Evolutionary conservation across 164 flowering plant species (phyloP).

Genomic region (Nymphaea colorata): DNA sequence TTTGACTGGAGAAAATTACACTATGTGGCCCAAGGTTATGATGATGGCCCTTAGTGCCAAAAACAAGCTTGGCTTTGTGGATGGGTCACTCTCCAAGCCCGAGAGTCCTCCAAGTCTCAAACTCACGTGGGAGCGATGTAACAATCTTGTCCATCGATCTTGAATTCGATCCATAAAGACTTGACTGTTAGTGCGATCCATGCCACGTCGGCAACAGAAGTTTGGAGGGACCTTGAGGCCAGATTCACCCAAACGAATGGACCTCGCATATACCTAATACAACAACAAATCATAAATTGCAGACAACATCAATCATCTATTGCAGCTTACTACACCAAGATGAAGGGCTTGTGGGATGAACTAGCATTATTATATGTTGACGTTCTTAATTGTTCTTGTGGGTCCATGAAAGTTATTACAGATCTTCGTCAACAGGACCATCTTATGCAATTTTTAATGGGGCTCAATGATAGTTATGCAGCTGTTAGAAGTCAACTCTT

Average conservation of each 20-base stretch:
- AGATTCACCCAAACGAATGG: constrained; percentile 9
- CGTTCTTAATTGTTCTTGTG: constrained; percentile 2
- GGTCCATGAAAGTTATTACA: background rate
- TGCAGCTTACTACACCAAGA: constrained; percentile 7
- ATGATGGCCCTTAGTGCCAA: background rate
- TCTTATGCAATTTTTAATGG: too few species aligned
- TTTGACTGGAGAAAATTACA: background rate
- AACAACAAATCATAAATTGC: constrained; percentile 4
- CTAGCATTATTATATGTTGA: background rate
- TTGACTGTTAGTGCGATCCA: constrained; percentile 3
- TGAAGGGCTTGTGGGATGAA: constrained; percentile 13
- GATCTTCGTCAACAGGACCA: too few species aligned
- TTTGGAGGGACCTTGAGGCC: constrained; percentile 6
- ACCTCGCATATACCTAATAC: constrained; percentile 3
- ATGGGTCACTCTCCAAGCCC: background rate
- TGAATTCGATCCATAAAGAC: constrained; percentile 1
- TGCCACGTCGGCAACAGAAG: constrained; percentile 1
- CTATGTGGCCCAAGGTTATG: background rate
- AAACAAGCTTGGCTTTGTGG: background rate
- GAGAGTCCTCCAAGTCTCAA: background rate
- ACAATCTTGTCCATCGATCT: background rate
- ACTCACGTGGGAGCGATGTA: constrained; percentile 5
- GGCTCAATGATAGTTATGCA: too few species aligned
- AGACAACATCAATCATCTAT: constrained; percentile 5
- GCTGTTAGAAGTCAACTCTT: background rate